These are phyloP conservation scores for Alternaria dauci DNA, from an alignment of 2,329 filamentous ascomycete species.

Conservation along the genomic window DNA sequence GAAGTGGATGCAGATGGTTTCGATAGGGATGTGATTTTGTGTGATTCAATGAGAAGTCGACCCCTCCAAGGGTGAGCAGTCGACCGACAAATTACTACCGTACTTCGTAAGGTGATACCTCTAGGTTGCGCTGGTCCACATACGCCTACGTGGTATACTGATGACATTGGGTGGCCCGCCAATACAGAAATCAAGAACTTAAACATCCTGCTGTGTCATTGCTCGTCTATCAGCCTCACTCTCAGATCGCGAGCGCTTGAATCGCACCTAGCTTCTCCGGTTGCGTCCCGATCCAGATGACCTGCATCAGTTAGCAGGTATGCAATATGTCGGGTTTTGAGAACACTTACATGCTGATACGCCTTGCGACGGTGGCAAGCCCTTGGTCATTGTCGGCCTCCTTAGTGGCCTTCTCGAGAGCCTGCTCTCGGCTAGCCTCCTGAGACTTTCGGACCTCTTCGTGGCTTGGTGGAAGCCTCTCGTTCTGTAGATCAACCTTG, in stretches of 20 bases:
- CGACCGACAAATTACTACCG: conserved; percentile 42
- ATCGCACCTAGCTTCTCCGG: conserved; percentile 41
- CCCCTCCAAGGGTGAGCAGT: conserved; percentile 20
- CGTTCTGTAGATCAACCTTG: conserved; percentile 97
- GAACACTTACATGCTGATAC: conserved; percentile 91
- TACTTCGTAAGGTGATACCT: conserved; percentile 38
- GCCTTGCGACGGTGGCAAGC: conserved; percentile 83
- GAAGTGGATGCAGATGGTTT: background rate
- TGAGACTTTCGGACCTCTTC: conserved; percentile 88
- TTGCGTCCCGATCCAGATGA: conserved; percentile 53
- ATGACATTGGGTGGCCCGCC: conserved; percentile 32
- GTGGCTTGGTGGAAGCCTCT: conserved; percentile 87
- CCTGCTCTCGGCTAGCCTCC: conserved; percentile 80
- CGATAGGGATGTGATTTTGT: conserved; percentile 26
- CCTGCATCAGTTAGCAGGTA: conserved; percentile 41
- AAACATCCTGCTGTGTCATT: conserved; percentile 13
- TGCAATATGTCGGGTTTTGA: background rate
- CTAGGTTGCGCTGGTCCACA: conserved; percentile 38
- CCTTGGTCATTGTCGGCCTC: conserved; percentile 94
- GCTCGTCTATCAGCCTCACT: conserved; percentile 16
- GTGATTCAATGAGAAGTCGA: conserved; percentile 34
- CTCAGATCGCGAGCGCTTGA: conserved; percentile 27
- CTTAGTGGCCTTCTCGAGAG: conserved; percentile 82
- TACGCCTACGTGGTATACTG: conserved; percentile 41
- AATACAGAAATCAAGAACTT: conserved; percentile 29